Evolutionary conservation across 305 asterid genomes (phyloP), one percentile per base, ranked within the genome.

Genomic region (Solanum hybrid): DNA sequence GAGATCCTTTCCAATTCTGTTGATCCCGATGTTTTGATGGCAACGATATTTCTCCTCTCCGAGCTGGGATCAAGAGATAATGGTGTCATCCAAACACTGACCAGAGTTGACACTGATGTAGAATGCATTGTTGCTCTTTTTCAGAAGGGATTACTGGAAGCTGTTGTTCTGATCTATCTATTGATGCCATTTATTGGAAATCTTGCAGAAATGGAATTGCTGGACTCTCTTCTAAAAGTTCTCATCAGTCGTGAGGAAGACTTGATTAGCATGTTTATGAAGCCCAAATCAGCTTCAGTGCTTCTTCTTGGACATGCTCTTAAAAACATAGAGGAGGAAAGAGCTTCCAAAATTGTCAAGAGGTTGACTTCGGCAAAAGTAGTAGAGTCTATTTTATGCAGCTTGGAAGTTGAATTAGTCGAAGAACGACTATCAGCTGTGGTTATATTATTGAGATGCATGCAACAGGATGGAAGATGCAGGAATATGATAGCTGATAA

Each of bases 101-200:
- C 96, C 3, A 92, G 97, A 76, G 98, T 97, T 12, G 98, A 96
- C 41, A 94, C 99, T 3, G 98, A 97, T 68, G 98, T 96, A 10
- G 95, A 95, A 12, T 90, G 96, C 92, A 87, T 97, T 27, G 92
- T 95, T 17, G 92, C 93, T 87, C 97, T 97, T 61, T 95, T 96
- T 82, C 94, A 94, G 94, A 94, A 95, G 87, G 99, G 99, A 32
- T 87, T 97, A 90, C 38, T 68, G 61, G 98, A 96, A 90, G 98
- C 98, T 88, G 95, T 94, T 51, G 99, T 95, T 80, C 89, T 97
- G 89, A 90, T 97, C 89, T 93, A 92, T 91, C 92, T 95, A 26
- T 68, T 97, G 36, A 92, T 88, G 79, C 96, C 97, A 77, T 88
- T 92, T 4, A 90, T 87, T 1, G 7, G 24, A 14, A 93, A 92